Percentiles rank a stretch among this genome's conserved stretches.
These are phyloP conservation scores for Hanseniaspora gamundiae DNA, from an alignment of 1,139 yeast genomes.

Conservation along the genomic window DNA sequence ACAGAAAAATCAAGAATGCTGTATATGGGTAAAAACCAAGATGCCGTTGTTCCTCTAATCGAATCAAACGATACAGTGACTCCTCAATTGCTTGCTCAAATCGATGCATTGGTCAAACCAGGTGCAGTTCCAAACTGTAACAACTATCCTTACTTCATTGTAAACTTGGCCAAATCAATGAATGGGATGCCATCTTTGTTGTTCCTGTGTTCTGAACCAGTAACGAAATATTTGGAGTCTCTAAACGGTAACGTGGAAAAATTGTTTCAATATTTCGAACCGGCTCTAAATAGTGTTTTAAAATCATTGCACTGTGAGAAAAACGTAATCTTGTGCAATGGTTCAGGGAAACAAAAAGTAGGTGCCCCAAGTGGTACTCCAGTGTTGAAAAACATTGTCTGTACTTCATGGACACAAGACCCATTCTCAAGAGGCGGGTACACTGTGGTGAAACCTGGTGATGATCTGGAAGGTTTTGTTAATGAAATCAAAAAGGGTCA, in stretches of 20 bases:
- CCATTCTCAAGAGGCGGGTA: conserved; percentile 67
- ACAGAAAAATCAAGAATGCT: conserved; percentile 36
- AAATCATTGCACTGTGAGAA: conserved; percentile 11
- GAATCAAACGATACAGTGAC: neutral
- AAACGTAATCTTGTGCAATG: conserved; percentile 2
- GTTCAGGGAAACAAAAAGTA: no score
- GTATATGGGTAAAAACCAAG: conserved; percentile 28
- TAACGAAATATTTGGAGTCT: conserved; percentile 42
- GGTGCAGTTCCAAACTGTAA: conserved; percentile 21
- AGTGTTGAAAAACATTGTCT: conserved; percentile 40
- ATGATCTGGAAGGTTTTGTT: conserved; percentile 49
- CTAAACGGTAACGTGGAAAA: conserved; percentile 24
- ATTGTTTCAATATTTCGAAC: conserved; percentile 34
- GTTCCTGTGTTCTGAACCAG: conserved; percentile 54
- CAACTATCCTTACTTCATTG: conserved; percentile 39
- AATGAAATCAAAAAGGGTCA: conserved; percentile 46
- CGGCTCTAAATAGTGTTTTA: conserved; percentile 27
- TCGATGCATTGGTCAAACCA: neutral
- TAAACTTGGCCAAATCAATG: conserved; percentile 31
- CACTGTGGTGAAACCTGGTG: conserved; percentile 53
- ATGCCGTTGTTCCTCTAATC: neutral
- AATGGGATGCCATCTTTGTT: conserved; percentile 39
- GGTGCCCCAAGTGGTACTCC: neutral
- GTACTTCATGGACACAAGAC: conserved; percentile 60
- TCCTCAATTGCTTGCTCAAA: conserved; percentile 1